Base-by-base conservation (phyloP, 139 green algal species). In the Chlamydomonas sphaeroides region DNA sequence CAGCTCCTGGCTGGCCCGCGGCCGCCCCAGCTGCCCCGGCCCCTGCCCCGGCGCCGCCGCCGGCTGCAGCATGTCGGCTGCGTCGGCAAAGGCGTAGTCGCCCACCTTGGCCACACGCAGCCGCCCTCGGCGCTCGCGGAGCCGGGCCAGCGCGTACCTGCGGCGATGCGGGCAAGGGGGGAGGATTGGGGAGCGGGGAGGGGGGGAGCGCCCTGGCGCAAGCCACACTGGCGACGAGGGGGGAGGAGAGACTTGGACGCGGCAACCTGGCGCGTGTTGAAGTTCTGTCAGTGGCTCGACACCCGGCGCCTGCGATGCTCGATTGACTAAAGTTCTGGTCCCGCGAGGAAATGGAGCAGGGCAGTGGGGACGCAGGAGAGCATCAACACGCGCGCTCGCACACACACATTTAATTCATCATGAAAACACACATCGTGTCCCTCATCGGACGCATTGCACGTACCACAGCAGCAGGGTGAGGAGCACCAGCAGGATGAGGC, bases 81-180 rank as follows among this genome's bases (percentile, higher is more conserved):
- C 35, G 35, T 79, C 72, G 10, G 2, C 56, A 38, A 79, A 79
- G 26, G 72, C 72, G 15, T 41, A 79, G 28, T 79, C 72, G 2
- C 72, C 72, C 72, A 79, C 72, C 14, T 56, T 36, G 25, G 14
- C 11, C 25, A 79, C 72, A 36, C 72, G 72, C 56, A 65, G 72
- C 56, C 72, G 51, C 11, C 72, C 72, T 1, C 72, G 51, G 26
- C 15, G 26, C 72, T 79, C 72, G 4, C 72, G 72, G 3, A 79
- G 2, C 3, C 36, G 56, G 1, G 72, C 72, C 36, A 79, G 36
- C 28, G 17, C 26, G 38, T 79, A 79, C 56, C 72, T 79, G 38
- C 26, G 6, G 11, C 28, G 26, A 18, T 28, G 14, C 67, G 20
- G 41, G 1, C 25, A 20, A 28, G 42, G 6, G 42, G 5, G 28